A percentile compares a stretch with the other conserved stretches of the same genome.
These are phyloP conservation scores for Saccharomycopsis sp. DNA, from an alignment of 805 yeast species.

Conservation along the genomic window DNA sequence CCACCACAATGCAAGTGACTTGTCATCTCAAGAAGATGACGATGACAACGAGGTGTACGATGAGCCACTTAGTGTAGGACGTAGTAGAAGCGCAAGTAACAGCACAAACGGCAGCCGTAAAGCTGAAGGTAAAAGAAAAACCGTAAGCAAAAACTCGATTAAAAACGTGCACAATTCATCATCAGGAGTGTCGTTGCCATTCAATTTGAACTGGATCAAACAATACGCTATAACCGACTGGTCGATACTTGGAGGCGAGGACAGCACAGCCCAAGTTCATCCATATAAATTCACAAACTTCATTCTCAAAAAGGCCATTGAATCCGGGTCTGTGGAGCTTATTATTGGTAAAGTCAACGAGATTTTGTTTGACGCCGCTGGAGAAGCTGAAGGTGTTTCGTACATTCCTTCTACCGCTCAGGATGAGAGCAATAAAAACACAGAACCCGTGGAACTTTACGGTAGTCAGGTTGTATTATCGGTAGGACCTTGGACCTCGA, in stretches of 20 bases:
- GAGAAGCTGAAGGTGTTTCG: conserved; percentile 66
- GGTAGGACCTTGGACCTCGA: conserved; percentile 97
- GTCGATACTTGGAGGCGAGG: conserved; percentile 75
- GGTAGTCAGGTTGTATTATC: conserved; percentile 80
- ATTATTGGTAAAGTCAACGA: conserved; percentile 79
- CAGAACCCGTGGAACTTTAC: conserved; percentile 39
- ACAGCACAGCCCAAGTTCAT: conserved; percentile 93
- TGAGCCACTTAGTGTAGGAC: background rate
- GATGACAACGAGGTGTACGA: conserved; percentile 2
- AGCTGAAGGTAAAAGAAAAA: conserved; percentile 30
- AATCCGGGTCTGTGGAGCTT: conserved; percentile 75
- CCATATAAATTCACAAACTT: conserved; percentile 91
- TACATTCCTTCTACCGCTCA: conserved; percentile 41
- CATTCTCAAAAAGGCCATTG: conserved; percentile 71
- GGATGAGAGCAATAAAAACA: conserved; percentile 29
- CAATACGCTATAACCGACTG: conserved; percentile 59
- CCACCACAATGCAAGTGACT: conserved; percentile 26
- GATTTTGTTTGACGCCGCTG: conserved; percentile 53
- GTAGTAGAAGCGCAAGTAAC: background rate
- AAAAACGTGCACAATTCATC: conserved; percentile 23
- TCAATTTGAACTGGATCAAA: conserved; percentile 71
- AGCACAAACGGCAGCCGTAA: background rate
- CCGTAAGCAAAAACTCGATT: conserved; percentile 32
- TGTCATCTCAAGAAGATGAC: conserved; percentile 6
- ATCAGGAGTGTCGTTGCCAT: conserved; percentile 39